Evolutionary conservation across 2,329 filamentous ascomycete species (phyloP).

Genomic region (Aspergillus fijiensis): DNA sequence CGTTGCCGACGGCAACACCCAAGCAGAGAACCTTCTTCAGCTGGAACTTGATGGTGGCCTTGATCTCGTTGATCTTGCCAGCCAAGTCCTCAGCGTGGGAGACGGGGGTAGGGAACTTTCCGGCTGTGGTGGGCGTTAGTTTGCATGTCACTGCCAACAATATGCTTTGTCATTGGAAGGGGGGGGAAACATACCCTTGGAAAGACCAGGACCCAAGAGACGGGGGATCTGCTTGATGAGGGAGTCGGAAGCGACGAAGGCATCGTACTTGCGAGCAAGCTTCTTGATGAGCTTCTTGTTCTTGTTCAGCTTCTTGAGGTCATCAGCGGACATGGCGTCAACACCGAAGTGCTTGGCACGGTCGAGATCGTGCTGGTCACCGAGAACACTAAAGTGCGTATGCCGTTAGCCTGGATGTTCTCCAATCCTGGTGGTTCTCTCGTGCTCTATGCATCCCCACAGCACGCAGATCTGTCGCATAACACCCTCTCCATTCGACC

Average conservation of each 20-base stretch:
- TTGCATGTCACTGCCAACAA: constrained; percentile 19
- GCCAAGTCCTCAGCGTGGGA: constrained; percentile 92
- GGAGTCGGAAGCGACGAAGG: constrained; percentile 94
- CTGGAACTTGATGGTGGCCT: constrained; percentile 99
- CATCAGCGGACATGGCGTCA: constrained; percentile 96
- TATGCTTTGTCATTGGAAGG: too few species aligned
- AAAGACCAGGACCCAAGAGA: constrained; percentile 98
- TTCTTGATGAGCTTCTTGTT: constrained; percentile 99
- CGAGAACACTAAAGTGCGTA: constrained; percentile 63
- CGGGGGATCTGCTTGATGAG: constrained; percentile 99
- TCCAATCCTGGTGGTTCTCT: too few species aligned
- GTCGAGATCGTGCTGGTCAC: constrained; percentile 98
- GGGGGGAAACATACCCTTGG: constrained; percentile 68
- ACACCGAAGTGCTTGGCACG: constrained; percentile 99
- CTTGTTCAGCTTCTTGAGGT: constrained; percentile 99
- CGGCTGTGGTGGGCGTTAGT: constrained; percentile 59
- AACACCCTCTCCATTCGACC: too few species aligned
- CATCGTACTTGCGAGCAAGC: constrained; percentile 99
- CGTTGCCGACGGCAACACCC: constrained; percentile 98
- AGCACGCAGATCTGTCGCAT: too few species aligned
- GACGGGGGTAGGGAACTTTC: constrained; percentile 99
- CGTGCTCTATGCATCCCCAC: too few species aligned
- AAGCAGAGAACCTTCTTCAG: constrained; percentile 99
- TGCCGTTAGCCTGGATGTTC: constrained; percentile 16
- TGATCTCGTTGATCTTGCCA: constrained; percentile 98